Conservation (phyloP, 2,329 filamentous ascomycete species). For the Hypoxylon sp. region DNA sequence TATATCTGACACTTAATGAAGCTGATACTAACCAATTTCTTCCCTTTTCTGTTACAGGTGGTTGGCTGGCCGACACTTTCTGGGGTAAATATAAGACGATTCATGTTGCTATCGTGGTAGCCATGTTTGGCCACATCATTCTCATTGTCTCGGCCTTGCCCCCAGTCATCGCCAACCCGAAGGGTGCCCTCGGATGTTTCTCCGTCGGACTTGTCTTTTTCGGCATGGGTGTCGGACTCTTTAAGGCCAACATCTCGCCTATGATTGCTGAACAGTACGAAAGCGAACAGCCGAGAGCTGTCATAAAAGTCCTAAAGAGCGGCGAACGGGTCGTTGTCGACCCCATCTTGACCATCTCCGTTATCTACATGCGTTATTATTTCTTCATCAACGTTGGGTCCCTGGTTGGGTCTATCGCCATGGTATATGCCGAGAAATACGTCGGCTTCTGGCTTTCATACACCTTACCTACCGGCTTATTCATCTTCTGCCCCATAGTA, state of each 20-base stretch:
- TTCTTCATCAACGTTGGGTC: conserved; percentile 78
- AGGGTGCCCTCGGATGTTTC: conserved; percentile 67
- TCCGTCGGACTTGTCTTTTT: conserved; percentile 71
- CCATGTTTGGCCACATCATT: conserved; percentile 70
- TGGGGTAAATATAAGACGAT: conserved; percentile 74
- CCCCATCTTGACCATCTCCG: conserved; percentile 67
- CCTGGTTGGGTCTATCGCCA: conserved; percentile 71
- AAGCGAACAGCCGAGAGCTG: conserved; percentile 61
- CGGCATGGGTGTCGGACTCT: conserved; percentile 73
- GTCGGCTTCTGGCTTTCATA: conserved; percentile 81
- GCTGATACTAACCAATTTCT: conserved; percentile 2
- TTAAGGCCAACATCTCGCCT: conserved; percentile 76
- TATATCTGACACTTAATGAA: neutral
- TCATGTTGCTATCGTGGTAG: conserved; percentile 67
- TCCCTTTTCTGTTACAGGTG: conserved; percentile 51
- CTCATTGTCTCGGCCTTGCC: conserved; percentile 72
- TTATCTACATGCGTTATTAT: conserved; percentile 77
- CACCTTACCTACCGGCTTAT: conserved; percentile 75
- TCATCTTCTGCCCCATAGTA: conserved; percentile 72
- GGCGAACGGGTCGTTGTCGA: conserved; percentile 73
- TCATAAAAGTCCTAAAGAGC: conserved; percentile 62
- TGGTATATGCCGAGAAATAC: conserved; percentile 82
- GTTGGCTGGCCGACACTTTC: conserved; percentile 69
- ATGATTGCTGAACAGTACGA: conserved; percentile 72
- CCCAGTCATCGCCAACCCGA: conserved; percentile 64